Percentiles rank a stretch among this genome's conserved stretches.
These are phyloP conservation scores for Hortiboletus flavorubellus DNA, from an alignment of 768 basidiomycete species.

Conservation along the genomic window DNA sequence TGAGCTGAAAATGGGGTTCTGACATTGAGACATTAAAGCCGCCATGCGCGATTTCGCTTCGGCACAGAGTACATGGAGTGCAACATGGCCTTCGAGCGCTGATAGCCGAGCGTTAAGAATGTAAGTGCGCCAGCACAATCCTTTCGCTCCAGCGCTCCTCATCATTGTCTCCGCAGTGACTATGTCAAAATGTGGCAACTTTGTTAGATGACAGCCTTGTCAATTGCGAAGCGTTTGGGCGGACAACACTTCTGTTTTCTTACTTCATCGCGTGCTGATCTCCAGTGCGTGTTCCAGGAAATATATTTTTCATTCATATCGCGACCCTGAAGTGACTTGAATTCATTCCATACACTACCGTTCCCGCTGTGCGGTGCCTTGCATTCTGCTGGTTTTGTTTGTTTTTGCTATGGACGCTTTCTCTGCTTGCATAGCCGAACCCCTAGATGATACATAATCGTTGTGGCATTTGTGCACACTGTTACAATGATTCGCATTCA, in stretches of 20 bases:
- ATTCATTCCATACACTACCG: not conserved
- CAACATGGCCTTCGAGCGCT: slow-evolving; percentile 67
- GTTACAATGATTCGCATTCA: not conserved
- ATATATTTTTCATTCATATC: not conserved
- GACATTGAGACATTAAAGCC: slow-evolving; percentile 17
- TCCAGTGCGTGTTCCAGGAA: not conserved
- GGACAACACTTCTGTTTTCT: not conserved
- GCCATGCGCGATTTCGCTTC: slow-evolving; percentile 71
- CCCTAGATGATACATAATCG: not conserved
- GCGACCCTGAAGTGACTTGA: not conserved
- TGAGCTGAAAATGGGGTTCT: slow-evolving; percentile 18
- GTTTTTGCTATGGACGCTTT: not conserved
- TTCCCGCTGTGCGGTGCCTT: not conserved
- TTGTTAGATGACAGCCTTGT: slow-evolving; percentile 10
- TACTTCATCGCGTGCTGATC: not conserved
- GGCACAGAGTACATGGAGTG: slow-evolving; percentile 62
- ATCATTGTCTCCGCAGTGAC: slow-evolving; percentile 15
- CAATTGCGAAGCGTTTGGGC: not conserved
- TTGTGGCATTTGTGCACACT: not conserved
- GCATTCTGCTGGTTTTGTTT: not conserved
- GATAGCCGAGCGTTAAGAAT: slow-evolving; percentile 68
- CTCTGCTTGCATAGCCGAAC: not conserved
- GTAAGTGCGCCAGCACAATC: slow-evolving; percentile 29
- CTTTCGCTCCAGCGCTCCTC: not conserved
- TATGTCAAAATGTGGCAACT: slow-evolving; percentile 36